Evolutionary conservation across 1,139 yeast species (phyloP), one percentile per base, ranked within the genome.

Genomic region (Candida pseudoviswanathii): DNA sequence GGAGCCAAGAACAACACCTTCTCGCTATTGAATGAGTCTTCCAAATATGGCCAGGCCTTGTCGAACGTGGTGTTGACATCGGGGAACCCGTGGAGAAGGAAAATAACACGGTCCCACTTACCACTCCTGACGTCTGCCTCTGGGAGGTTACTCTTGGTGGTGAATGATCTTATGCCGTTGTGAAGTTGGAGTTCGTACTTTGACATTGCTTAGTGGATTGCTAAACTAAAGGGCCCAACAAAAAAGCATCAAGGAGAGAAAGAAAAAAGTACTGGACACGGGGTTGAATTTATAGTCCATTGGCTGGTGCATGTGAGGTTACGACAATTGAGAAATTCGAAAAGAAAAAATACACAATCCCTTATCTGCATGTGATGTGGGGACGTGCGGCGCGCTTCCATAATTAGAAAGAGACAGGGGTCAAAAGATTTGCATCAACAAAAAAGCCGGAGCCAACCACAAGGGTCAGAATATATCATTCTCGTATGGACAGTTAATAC

Each of bases 401-500:
- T n/a, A n/a, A n/a, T n/a, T n/a, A n/a, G n/a, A n/a, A n/a, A n/a
- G n/a, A n/a, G n/a, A n/a, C n/a, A n/a, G n/a, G n/a, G n/a, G n/a
- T n/a, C n/a, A n/a, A n/a, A n/a, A n/a, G n/a, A n/a, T n/a, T n/a
- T n/a, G n/a, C n/a, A n/a, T n/a, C n/a, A n/a, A 27, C 30, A 27
- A 27, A 27, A 8, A 27, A 27, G n/a, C n/a, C n/a, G n/a, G n/a
- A n/a, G n/a, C n/a, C n/a, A n/a, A n/a, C 30, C 31, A 38, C 6
- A 11, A 22, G 2, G 16, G 11, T 39, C 44, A 53, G 43, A 53
- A 54, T n/a, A 54, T 52, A 41, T 82, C 86, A 55, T 81, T 82
- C 59, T 88, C 96, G 61, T 81, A 89, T 0, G 97, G 97, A 68
- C 98, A 92, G 50, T 89, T 89, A 41, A 85, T 74, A 56, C 95